Percentiles rank a stretch among this genome's conserved stretches.
Conservation (phyloP, 1,284 basidiomycete genomes). For the Pseudozyma sp. region DNA sequence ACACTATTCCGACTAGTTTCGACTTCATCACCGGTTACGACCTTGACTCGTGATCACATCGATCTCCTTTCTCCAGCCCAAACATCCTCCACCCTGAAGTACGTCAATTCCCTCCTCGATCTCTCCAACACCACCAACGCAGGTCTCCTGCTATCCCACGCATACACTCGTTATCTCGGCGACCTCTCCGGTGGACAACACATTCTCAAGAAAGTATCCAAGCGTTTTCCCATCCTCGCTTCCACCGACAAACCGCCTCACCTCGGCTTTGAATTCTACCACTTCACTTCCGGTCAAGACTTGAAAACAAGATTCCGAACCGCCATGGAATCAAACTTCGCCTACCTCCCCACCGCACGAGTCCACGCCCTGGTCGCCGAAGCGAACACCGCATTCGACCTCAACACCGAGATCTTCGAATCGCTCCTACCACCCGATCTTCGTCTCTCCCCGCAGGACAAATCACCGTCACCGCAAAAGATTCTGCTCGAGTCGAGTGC, state of each 20-base stretch:
- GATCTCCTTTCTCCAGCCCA: conserved; percentile 39
- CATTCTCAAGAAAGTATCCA: conserved; percentile 75
- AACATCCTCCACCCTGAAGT: conserved; percentile 23
- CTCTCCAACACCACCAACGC: not conserved
- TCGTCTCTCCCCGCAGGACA: not conserved
- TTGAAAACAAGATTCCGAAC: conserved; percentile 82
- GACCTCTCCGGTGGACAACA: conserved; percentile 85
- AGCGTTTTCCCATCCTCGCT: conserved; percentile 25
- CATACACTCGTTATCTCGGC: conserved; percentile 77
- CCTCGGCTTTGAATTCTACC: conserved; percentile 75
- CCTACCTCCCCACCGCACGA: conserved; percentile 65
- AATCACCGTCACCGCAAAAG: not conserved
- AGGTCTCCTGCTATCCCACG: conserved; percentile 29
- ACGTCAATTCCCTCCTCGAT: conserved; percentile 23
- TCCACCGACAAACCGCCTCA: not conserved
- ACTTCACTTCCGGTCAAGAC: conserved; percentile 78
- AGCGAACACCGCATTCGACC: conserved; percentile 77
- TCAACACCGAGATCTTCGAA: conserved; percentile 77
- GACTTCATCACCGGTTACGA: not conserved
- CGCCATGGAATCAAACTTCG: conserved; percentile 78
- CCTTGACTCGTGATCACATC: conserved; percentile 30
- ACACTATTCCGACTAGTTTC: not conserved
- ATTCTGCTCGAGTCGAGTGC: no score
- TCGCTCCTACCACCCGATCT: conserved; percentile 19
- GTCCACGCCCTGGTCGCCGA: conserved; percentile 73